Base-by-base conservation (phyloP, 495 filamentous ascomycete species). In the Tuber aestivum region DNA sequence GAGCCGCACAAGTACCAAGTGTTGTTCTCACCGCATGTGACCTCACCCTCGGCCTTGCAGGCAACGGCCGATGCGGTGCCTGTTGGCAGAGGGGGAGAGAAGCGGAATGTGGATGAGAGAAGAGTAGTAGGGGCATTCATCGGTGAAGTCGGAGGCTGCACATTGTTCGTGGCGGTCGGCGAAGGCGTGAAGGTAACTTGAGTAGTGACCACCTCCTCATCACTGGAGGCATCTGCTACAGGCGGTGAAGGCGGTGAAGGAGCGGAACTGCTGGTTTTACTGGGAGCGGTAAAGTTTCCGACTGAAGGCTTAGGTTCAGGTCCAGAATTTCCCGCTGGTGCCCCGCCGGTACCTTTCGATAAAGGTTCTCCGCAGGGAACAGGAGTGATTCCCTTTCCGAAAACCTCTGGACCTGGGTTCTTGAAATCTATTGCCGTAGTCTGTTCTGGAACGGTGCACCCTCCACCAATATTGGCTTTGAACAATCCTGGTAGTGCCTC, bases 401-500 rank as follows among this genome's bases (percentile, higher is more conserved):
- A 65, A 3, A 41, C 35, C 32, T 73, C 40, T 6, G 40, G 48
- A 7, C 75, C 75, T 0, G 75, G 70, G 48, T 76, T 42, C 75
- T 76, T 72, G 71, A 72, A 76, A 40, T 71, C 75, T 23, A 72
- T 76, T 1, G 74, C 56, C 21, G 70, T 71, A 32, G 35, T 41
- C 20, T 45, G 35, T 8, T 72, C 75, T 6, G 75, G 35, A 38
- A 70, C 41, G 23, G n/a, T 50, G 70, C 77, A 78, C 6, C 74
- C 74, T 38, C 72, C 75, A 73, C 84, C 86, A 74, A 93, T 87
- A 86, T 97, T 96, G 79, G 92, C 90, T 16, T 90, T 87, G 45
- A 95, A 90, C 92, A 97, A 92, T 77, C 91, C 86, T 1, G 94
- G 94, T 27, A 93, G 90, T 27, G 82, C 84, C 4, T 65, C 56